Base-by-base conservation (phyloP, 495 filamentous ascomycete genomes). In the Penicillium paradoxum region DNA sequence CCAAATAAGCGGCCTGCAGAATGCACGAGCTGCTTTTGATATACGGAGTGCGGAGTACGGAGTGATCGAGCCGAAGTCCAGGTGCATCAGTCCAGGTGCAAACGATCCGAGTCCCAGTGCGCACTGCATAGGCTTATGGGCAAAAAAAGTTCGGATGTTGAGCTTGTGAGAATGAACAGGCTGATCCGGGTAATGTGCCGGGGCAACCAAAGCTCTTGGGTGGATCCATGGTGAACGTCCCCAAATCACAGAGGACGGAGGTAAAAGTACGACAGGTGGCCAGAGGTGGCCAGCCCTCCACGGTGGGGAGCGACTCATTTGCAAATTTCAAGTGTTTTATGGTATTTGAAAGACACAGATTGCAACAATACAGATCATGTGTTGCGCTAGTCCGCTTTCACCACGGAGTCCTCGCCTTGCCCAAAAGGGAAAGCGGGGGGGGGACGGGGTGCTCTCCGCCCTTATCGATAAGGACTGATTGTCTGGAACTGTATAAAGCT, bases 391-490 rank as follows among this genome's bases (percentile, higher is more conserved):
- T 38, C 51, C 51, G 8, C 10, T 25, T 54, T 49, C 0, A n/a
- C 5, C 25, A 39, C 54, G 51, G 54, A 30, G 5, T 0, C 51
- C 50, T 7, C n/a, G 7, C 54, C 59, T 60, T 45, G 27, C 49
- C 56, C 9, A 53, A 65, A 65, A 10, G 11, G 55, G 61, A 50
- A 64, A 42, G 42, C 30, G 19, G 62, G 39, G 62, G 57, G 59
- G 55, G 39, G 36, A 33, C 22, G 46, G 24, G 25, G 14, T 15
- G 34, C n/a, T 17, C 24, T 44, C 41, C 25, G 41, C n/a, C 38
- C 59, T 64, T 64, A 62, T 64, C 58, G 58, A 64, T 62, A 64
- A 64, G n/a, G 9, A 44, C 8, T 5, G 41, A 13, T 10, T 24
- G 22, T 43, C 22, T 43, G 21, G 32, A 39, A 30, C 32, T 22